These are phyloP conservation scores for Geotrichum restrictum DNA, from an alignment of 1,139 yeast species.

Conservation along the genomic window DNA sequence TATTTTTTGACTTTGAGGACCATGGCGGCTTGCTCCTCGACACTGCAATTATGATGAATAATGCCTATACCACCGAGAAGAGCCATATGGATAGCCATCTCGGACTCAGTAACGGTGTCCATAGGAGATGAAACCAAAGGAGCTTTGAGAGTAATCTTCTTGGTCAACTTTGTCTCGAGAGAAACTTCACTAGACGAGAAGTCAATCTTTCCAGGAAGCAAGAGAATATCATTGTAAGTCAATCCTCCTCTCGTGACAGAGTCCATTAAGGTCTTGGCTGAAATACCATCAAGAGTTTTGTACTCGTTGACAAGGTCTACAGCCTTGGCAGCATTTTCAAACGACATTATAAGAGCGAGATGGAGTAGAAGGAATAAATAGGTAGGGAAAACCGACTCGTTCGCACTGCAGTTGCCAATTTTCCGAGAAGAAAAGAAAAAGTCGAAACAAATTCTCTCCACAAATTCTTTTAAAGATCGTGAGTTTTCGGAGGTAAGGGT, in stretches of 20 bases:
- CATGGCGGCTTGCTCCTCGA: slow-evolving; percentile 98
- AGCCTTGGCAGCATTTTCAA: slow-evolving; percentile 59
- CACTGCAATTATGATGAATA: slow-evolving; percentile 92
- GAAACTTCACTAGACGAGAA: slow-evolving; percentile 76
- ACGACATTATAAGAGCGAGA: slow-evolving; percentile 18
- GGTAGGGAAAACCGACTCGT: slow-evolving; percentile 12
- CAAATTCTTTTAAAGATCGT: background rate
- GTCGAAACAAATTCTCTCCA: slow-evolving; percentile 14
- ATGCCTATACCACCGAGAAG: slow-evolving; percentile 98
- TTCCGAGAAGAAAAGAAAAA: slow-evolving; percentile 22
- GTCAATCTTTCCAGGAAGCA: slow-evolving; percentile 90
- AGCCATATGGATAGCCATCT: slow-evolving; percentile 98
- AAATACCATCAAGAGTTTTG: slow-evolving; percentile 76
- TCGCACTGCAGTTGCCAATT: slow-evolving; percentile 8
- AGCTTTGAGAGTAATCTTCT: slow-evolving; percentile 82
- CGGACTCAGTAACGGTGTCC: slow-evolving; percentile 98
- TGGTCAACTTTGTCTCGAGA: slow-evolving; percentile 82
- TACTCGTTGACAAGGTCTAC: slow-evolving; percentile 62
- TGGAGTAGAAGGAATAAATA: slow-evolving; percentile 16
- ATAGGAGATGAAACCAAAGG: slow-evolving; percentile 98
- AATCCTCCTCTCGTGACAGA: slow-evolving; percentile 89
- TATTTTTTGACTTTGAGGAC: slow-evolving; percentile 92
- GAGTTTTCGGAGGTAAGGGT: background rate
- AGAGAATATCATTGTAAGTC: slow-evolving; percentile 92
- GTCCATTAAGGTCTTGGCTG: slow-evolving; percentile 81